Percentiles rank a stretch among this genome's conserved stretches.
Evolutionary conservation across 108 stramenopile species (phyloP).

Genomic region (Pseudonitzschia multiseries): DNA sequence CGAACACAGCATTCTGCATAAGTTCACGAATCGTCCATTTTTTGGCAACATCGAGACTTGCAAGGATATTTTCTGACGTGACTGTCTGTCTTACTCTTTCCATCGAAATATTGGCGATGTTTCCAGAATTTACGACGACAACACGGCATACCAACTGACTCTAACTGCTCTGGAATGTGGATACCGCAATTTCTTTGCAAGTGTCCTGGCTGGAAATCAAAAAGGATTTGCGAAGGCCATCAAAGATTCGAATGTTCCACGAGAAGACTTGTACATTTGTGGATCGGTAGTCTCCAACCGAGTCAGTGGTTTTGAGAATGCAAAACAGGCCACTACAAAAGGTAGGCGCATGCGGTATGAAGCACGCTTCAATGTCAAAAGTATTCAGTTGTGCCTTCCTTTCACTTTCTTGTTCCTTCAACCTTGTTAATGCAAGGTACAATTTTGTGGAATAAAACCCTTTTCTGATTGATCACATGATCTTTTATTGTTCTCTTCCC

Average conservation of each 20-base stretch:
- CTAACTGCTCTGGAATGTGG: constrained; percentile 66
- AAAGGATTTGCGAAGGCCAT: constrained; percentile 72
- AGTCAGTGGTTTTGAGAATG: constrained; percentile 54
- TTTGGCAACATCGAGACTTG: too few relatives aligned
- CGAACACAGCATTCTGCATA: too few relatives aligned
- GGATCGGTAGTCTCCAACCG: constrained; percentile 74
- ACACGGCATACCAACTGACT: constrained; percentile 71
- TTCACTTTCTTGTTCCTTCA: too few relatives aligned
- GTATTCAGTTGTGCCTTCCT: too few relatives aligned
- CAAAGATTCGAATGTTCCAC: constrained; percentile 60
- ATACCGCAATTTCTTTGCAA: constrained; percentile 80
- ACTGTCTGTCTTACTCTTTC: too few relatives aligned
- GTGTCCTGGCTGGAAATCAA: constrained; percentile 76
- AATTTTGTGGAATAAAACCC: too few relatives aligned
- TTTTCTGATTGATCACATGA: too few relatives aligned
- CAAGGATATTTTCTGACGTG: too few relatives aligned
- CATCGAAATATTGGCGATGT: neutral
- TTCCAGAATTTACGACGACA: constrained; percentile 59
- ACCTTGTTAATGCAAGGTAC: too few relatives aligned
- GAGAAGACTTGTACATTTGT: constrained; percentile 69
- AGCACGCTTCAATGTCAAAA: too few relatives aligned
- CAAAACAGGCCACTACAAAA: constrained; percentile 58
- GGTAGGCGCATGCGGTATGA: neutral
- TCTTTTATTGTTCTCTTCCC: too few relatives aligned
- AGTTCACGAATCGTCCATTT: too few relatives aligned